phyloP scores from a whole-genome alignment of 2,329 filamentous ascomycete genomes.

The Penicillium capsulatum region DNA sequence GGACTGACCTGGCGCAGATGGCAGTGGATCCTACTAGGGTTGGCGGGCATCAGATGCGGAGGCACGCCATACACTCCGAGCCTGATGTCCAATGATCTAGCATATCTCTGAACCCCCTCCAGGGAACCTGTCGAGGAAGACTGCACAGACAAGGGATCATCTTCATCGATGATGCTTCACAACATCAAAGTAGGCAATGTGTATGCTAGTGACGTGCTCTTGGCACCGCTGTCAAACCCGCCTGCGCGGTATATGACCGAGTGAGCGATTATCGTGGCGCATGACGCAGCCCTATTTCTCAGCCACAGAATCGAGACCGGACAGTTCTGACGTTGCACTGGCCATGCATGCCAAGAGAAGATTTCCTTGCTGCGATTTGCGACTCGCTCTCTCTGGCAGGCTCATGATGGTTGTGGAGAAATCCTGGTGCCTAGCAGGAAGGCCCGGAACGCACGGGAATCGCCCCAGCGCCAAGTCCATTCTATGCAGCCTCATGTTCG shows the following conservation, averaged over 20 bases:
- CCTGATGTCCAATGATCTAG: no score
- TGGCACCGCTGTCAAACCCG: no score
- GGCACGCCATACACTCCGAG: background rate
- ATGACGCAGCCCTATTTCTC: conserved; percentile 8
- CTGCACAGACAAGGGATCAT: no score
- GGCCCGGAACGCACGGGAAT: conserved; percentile 3
- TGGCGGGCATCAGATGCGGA: background rate
- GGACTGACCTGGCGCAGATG: conserved; percentile 9
- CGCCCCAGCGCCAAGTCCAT: conserved; percentile 2
- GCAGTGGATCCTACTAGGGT: conserved; percentile 5
- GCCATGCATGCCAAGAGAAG: conserved; percentile 15
- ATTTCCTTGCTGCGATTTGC: background rate
- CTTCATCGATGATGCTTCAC: no score
- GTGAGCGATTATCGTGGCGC: conserved; percentile 15
- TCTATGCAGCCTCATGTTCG: conserved; percentile 11
- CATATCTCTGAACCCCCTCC: no score
- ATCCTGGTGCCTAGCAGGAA: conserved; percentile 18
- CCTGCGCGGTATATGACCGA: background rate
- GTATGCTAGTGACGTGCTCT: background rate
- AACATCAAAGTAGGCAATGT: background rate
- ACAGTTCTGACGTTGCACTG: conserved; percentile 14
- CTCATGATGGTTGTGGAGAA: conserved; percentile 6
- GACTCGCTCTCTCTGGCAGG: background rate
- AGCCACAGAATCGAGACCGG: conserved; percentile 14
- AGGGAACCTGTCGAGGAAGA: no score